Evolutionary conservation across 352 stramenopile species (phyloP).

Genomic region (Globisporangium recalcitrans): DNA sequence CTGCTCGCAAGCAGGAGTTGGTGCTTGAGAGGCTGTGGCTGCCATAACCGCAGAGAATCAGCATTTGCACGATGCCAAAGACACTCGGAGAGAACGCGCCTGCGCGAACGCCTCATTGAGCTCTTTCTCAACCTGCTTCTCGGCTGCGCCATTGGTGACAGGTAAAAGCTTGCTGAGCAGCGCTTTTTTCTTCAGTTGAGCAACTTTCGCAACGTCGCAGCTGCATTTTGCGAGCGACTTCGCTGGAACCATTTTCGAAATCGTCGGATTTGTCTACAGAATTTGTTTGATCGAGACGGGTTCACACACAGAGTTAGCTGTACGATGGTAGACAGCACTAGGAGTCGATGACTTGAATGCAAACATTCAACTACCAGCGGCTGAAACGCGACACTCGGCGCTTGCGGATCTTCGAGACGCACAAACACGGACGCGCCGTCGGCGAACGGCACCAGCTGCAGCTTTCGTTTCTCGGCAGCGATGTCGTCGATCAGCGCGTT

Average conservation of each 20-base stretch:
- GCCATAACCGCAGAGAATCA: no score
- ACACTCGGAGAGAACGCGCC: constrained; percentile 16
- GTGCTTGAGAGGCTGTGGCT: not conserved
- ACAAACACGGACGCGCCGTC: constrained; percentile 54
- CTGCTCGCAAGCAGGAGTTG: constrained; percentile 15
- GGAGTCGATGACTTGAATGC: not conserved
- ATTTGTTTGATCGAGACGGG: no score
- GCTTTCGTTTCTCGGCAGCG: constrained; percentile 41
- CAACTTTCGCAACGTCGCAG: constrained; percentile 44
- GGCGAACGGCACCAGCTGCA: constrained; percentile 23
- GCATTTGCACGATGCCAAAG: not conserved
- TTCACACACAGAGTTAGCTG: not conserved
- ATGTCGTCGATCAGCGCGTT: constrained; percentile 34
- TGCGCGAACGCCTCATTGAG: constrained; percentile 58
- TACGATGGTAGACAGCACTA: not conserved
- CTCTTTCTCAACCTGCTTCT: constrained; percentile 65
- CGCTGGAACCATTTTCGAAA: constrained; percentile 44
- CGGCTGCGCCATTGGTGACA: constrained; percentile 4
- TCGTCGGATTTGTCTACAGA: constrained; percentile 15
- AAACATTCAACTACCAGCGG: constrained; percentile 43
- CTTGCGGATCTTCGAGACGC: constrained; percentile 57
- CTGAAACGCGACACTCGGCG: constrained; percentile 26
- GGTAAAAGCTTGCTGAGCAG: constrained; percentile 53
- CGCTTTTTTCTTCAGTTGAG: constrained; percentile 53
- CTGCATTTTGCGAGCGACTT: constrained; percentile 36